phyloP scores from a whole-genome alignment of 2,329 filamentous ascomycete species.

The Ceratocystiopsis sp. region DNA sequence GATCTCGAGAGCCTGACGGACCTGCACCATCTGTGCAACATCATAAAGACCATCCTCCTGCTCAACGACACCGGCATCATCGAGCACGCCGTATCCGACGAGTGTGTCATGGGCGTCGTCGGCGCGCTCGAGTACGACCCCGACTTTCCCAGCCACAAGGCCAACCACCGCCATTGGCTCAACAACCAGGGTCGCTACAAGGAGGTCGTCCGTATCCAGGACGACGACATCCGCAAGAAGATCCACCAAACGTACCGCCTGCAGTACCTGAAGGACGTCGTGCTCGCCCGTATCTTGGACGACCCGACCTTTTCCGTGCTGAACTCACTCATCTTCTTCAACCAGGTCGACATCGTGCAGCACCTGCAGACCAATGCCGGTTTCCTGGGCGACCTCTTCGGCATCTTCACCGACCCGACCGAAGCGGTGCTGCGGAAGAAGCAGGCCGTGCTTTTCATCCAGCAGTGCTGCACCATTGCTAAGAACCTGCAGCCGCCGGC shows the following conservation, averaged over 20 bases:
- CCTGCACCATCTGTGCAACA: slow-evolving; percentile 83
- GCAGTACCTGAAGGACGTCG: slow-evolving; percentile 96
- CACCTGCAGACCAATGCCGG: slow-evolving; percentile 68
- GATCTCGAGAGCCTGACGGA: slow-evolving; percentile 77
- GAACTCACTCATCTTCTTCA: slow-evolving; percentile 96
- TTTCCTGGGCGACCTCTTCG: slow-evolving; percentile 68
- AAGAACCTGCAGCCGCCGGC: slow-evolving; percentile 83
- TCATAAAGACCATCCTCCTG: slow-evolving; percentile 91
- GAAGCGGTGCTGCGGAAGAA: slow-evolving; percentile 60
- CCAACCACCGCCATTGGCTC: slow-evolving; percentile 89
- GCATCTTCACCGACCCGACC: slow-evolving; percentile 56
- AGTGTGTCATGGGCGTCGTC: slow-evolving; percentile 78
- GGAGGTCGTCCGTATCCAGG: slow-evolving; percentile 86
- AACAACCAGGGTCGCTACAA: slow-evolving; percentile 81
- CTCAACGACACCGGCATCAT: slow-evolving; percentile 93
- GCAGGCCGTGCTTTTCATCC: slow-evolving; percentile 88
- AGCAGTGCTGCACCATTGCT: slow-evolving; percentile 85
- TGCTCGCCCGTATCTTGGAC: slow-evolving; percentile 86
- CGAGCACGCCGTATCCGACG: slow-evolving; percentile 80
- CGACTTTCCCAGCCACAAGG: slow-evolving; percentile 93
- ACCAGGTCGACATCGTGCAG: slow-evolving; percentile 94
- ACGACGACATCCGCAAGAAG: slow-evolving; percentile 65
- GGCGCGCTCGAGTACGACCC: slow-evolving; percentile 95
- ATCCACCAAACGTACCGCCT: slow-evolving; percentile 93
- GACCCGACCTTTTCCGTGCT: slow-evolving; percentile 95